Evolutionary conservation across 306 rosid species (phyloP).

Genomic region (Trifolium subterraneum): DNA sequence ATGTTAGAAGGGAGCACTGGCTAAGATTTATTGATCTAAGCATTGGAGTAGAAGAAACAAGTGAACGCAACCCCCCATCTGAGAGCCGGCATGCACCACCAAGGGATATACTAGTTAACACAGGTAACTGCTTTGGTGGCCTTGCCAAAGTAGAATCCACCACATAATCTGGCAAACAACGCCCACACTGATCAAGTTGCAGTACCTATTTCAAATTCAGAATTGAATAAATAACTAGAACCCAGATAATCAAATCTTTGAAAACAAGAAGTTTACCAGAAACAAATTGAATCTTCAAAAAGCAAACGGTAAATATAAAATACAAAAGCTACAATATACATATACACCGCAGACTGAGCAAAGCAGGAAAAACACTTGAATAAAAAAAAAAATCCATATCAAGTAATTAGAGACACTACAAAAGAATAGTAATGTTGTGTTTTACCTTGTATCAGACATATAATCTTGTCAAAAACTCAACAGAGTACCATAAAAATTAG

Average conservation of each 20-base stretch:
- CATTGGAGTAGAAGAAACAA: constrained; percentile 75
- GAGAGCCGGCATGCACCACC: constrained; percentile 92
- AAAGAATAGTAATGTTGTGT: neutral
- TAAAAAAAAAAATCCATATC: neutral
- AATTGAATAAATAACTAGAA: constrained; percentile 36
- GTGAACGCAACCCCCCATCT: constrained; percentile 67
- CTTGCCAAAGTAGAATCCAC: constrained; percentile 62
- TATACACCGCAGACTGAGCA: neutral
- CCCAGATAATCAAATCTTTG: constrained; percentile 11
- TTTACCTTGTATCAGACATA: neutral
- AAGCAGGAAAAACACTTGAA: neutral
- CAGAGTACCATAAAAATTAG: neutral
- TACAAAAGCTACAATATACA: neutral
- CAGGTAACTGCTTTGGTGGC: constrained; percentile 59
- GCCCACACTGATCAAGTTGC: constrained; percentile 92
- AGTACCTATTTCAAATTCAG: constrained; percentile 66
- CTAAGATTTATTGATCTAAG: constrained; percentile 81
- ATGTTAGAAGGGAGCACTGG: constrained; percentile 90
- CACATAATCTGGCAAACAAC: constrained; percentile 81
- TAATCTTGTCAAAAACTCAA: neutral
- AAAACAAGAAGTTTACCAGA: constrained; percentile 23
- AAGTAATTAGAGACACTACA: neutral
- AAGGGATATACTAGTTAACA: constrained; percentile 68
- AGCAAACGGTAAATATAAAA: neutral
- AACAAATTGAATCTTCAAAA: constrained; percentile 29